Conservation (phyloP, 2,329 filamentous ascomycete species). For the Fusarium nodosum region DNA sequence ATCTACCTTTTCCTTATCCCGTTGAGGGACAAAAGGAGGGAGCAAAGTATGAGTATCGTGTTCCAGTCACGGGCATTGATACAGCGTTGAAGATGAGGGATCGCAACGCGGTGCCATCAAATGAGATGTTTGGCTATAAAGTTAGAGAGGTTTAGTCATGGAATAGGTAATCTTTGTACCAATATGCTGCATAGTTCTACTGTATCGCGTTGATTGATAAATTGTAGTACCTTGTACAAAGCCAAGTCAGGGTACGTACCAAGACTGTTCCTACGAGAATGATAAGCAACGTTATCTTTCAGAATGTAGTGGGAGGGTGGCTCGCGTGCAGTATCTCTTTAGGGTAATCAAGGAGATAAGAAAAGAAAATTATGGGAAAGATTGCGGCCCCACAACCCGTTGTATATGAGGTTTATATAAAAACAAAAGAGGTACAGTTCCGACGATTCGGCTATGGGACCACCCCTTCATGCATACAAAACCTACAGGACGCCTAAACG, state of each 20-base stretch:
- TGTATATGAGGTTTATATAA: neutral
- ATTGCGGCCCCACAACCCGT: neutral
- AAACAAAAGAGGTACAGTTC: neutral
- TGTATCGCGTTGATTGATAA: neutral
- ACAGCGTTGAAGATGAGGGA: constrained; percentile 53
- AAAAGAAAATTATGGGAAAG: neutral
- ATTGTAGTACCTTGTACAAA: neutral
- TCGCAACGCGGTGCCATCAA: constrained; percentile 51
- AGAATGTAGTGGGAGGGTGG: neutral
- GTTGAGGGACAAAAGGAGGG: constrained; percentile 55
- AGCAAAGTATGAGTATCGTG: constrained; percentile 48
- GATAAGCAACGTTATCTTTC: neutral
- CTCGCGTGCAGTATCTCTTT: neutral
- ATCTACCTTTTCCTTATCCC: constrained; percentile 72
- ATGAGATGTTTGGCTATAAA: constrained; percentile 51
- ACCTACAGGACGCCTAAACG: no score
- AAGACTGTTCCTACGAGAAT: neutral
- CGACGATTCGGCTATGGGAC: neutral
- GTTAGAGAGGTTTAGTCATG: constrained; percentile 33
- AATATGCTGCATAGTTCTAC: neutral
- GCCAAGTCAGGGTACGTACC: neutral
- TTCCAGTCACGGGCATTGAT: constrained; percentile 53
- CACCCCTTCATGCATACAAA: no score
- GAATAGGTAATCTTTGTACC: neutral
- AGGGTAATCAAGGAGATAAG: neutral